These are phyloP conservation scores for Capsella bursapastoris DNA, from an alignment of 345 rosid genomes.

Conservation along the genomic window DNA sequence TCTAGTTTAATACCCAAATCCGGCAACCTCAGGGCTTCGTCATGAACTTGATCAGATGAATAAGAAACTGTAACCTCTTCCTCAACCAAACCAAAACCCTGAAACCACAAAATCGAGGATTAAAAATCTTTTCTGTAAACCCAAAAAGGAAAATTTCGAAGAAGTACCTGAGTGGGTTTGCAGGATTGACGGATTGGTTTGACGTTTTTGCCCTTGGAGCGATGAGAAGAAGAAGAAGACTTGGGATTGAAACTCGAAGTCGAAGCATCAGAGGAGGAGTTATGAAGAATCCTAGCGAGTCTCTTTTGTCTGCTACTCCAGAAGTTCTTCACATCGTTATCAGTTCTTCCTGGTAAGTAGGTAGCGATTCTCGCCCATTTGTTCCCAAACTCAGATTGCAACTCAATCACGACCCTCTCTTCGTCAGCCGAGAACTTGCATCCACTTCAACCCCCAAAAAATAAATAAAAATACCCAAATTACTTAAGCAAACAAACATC, in stretches of 20 bases:
- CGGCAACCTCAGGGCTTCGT: constrained; percentile 42
- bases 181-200: constrained; percentile 18
- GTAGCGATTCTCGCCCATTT: constrained; percentile 98
- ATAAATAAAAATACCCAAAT: background rate
- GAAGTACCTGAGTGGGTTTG: constrained; percentile 21
- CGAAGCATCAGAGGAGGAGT: constrained; percentile 51
- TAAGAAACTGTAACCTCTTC: constrained; percentile 45
- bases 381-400: constrained; percentile 84
- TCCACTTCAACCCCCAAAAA: constrained; percentile 51
- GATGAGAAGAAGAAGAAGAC: constrained; percentile 30
- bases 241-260: constrained; percentile 40
- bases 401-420: constrained; percentile 86
- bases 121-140: background rate
- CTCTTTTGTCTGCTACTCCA: constrained; percentile 96
- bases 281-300: constrained; percentile 71
- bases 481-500: background rate
- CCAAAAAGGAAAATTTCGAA: background rate
- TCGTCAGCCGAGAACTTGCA: constrained; percentile 91
- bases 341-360: constrained; percentile 79
- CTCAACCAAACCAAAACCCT: constrained; percentile 49
- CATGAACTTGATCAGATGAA: constrained; percentile 36
- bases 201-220: constrained; percentile 26
- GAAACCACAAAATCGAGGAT: constrained; percentile 30
- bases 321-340: constrained; percentile 93
- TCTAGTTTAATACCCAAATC: constrained; percentile 42